phyloP scores from a whole-genome alignment of 225 moss, liverwort and hornwort species.

The Ulota crispa region DNA sequence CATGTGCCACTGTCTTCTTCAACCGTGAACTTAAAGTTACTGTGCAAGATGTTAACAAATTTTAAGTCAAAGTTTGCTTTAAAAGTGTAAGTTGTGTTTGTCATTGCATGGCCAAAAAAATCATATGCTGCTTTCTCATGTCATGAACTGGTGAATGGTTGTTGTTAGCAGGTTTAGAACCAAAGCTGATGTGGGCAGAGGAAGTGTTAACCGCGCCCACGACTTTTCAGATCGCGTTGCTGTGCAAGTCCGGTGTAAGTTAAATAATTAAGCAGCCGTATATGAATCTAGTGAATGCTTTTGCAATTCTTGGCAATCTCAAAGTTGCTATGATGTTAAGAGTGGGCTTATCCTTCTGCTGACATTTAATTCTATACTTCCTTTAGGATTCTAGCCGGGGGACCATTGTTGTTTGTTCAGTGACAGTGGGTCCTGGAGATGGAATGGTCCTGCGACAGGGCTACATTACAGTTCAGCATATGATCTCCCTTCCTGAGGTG shows the following conservation, averaged over 20 bases:
- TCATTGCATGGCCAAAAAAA: not conserved
- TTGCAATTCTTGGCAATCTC: not conserved
- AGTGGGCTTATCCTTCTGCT: slow-evolving; percentile 8
- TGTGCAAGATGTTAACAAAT: not conserved
- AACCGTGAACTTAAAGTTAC: not conserved
- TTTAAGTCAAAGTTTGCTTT: not conserved
- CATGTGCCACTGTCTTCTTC: not conserved
- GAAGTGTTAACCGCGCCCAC: slow-evolving; percentile 45
- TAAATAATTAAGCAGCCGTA: not conserved
- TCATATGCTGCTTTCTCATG: slow-evolving; percentile 7
- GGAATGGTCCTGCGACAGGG: slow-evolving; percentile 66
- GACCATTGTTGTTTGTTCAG: slow-evolving; percentile 62
- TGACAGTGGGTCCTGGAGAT: slow-evolving; percentile 69
- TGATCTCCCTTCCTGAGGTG: slow-evolving; percentile 64
- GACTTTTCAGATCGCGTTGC: slow-evolving; percentile 63
- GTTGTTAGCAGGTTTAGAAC: slow-evolving; percentile 47
- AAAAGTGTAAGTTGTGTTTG: not conserved
- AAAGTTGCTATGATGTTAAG: not conserved
- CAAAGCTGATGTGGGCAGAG: slow-evolving; percentile 79
- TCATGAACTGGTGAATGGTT: slow-evolving; percentile 24
- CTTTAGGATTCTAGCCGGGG: slow-evolving; percentile 55
- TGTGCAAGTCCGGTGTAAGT: slow-evolving; percentile 61
- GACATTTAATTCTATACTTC: slow-evolving; percentile 20
- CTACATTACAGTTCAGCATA: slow-evolving; percentile 54
- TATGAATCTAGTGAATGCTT: slow-evolving; percentile 7